Conservation (phyloP, 768 basidiomycete species). For the Leccinum barrowsii region DNA sequence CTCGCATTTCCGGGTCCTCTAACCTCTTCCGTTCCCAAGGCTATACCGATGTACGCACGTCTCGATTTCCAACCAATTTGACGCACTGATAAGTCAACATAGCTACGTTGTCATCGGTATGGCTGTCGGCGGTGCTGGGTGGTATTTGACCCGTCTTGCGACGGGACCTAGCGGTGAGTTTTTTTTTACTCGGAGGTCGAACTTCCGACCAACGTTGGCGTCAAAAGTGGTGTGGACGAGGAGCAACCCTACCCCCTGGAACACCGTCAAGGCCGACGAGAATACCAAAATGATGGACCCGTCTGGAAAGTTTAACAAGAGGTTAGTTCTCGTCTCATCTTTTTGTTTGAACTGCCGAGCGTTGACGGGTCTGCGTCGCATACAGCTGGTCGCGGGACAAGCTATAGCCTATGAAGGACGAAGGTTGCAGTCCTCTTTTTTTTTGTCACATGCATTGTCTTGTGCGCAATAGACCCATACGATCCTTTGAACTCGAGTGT, state of each 20-base stretch:
- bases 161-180: conserved; percentile 48
- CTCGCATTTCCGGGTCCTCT: neutral
- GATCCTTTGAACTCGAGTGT: conserved; percentile 2
- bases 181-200: neutral
- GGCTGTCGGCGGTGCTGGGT: conserved; percentile 53
- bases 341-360: neutral
- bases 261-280: conserved; percentile 71
- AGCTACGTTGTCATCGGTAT: conserved; percentile 51
- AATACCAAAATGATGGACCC: conserved; percentile 67
- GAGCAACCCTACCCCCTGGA: conserved; percentile 87
- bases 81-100: conserved; percentile 10
- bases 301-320: conserved; percentile 73
- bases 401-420: conserved; percentile 42
- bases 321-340: conserved; percentile 30
- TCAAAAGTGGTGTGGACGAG: conserved; percentile 55
- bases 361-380: conserved; percentile 4
- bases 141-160: conserved; percentile 68
- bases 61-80: conserved; percentile 4
- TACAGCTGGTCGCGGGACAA: conserved; percentile 73
- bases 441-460: conserved; percentile 1
- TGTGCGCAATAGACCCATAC: conserved; percentile 18
- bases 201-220: neutral
- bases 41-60: conserved; percentile 45
- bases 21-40: conserved; percentile 28
- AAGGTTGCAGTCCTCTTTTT: neutral